A percentile compares a stretch with the other conserved stretches of the same genome.
These are phyloP conservation scores for Cnidoscolus chayamansa DNA, from an alignment of 441 rosid genomes.

Conservation along the genomic window DNA sequence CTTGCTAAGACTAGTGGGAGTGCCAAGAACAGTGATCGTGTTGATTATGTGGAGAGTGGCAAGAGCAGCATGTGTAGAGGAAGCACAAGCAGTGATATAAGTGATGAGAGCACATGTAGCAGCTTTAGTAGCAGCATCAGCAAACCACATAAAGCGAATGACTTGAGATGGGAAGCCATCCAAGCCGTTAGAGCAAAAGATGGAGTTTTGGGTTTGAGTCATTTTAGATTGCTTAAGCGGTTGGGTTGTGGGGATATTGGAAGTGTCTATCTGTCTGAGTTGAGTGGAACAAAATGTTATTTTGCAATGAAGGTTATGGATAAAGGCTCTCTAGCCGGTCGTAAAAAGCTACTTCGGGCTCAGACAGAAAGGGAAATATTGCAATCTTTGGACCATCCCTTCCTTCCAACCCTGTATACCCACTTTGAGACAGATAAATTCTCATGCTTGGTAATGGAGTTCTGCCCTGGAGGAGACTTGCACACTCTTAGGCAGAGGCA, in stretches of 20 bases:
- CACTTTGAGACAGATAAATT: conserved; percentile 93
- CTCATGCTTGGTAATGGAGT: conserved; percentile 91
- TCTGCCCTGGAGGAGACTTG: conserved; percentile 92
- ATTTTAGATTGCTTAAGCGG: conserved; percentile 78
- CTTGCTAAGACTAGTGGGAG: conserved; percentile 67
- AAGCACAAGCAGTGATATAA: conserved; percentile 86
- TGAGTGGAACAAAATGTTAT: conserved; percentile 81
- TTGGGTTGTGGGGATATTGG: conserved; percentile 95
- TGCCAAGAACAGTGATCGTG: conserved; percentile 66
- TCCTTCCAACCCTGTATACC: conserved; percentile 77
- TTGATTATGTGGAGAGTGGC: conserved; percentile 72
- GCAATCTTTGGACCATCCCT: conserved; percentile 85
- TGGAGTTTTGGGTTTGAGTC: conserved; percentile 74
- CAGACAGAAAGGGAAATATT: conserved; percentile 93
- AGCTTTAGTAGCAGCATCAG: conserved; percentile 79
- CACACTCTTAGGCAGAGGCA: conserved; percentile 91
- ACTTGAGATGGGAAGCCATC: conserved; percentile 94
- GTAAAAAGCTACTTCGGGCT: conserved; percentile 87
- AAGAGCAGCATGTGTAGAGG: conserved; percentile 91
- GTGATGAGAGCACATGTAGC: conserved; percentile 93
- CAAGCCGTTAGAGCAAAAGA: conserved; percentile 69
- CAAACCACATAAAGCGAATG: conserved; percentile 91
- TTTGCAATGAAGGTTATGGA: conserved; percentile 99
- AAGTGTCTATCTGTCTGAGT: conserved; percentile 84
- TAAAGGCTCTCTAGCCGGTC: conserved; percentile 78